Conservation (phyloP, 331 rosid genomes). For the Saraca asoca region DNA sequence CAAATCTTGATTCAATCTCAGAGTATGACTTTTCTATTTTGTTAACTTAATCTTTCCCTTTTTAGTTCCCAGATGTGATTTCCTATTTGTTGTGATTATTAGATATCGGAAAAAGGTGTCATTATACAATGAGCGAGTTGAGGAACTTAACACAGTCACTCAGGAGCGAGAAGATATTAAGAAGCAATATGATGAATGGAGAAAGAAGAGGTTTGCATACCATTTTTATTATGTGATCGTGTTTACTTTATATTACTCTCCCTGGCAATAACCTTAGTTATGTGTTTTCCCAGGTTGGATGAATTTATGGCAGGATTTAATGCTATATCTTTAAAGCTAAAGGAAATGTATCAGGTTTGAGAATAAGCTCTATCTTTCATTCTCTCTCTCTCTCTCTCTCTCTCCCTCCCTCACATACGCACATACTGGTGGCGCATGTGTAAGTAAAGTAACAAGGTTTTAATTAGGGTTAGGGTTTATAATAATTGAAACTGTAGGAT, state of each 20-base stretch:
- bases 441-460: no score
- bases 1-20: slow-evolving; percentile 93
- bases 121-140: slow-evolving; percentile 80
- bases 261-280: slow-evolving; percentile 20
- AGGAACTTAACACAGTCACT: slow-evolving; percentile 79
- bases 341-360: slow-evolving; percentile 94
- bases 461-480: no score
- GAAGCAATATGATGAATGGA: slow-evolving; percentile 84
- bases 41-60: neutral
- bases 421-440: no score
- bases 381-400: slow-evolving; percentile 10
- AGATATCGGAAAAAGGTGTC: slow-evolving; percentile 84
- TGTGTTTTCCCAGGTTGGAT: slow-evolving; percentile 62
- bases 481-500: no score
- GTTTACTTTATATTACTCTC: slow-evolving; percentile 15
- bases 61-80: slow-evolving; percentile 31
- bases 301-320: slow-evolving; percentile 98
- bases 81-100: neutral
- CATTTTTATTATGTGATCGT: slow-evolving; percentile 13
- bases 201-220: slow-evolving; percentile 72
- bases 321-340: slow-evolving; percentile 85
- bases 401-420: neutral
- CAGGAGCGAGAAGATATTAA: slow-evolving; percentile 81
- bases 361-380: slow-evolving; percentile 17
- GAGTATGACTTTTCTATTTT: slow-evolving; percentile 58